A percentile compares a stretch with the other conserved stretches of the same genome.
These are phyloP conservation scores for Paracoccidioides lutzii DNA, from an alignment of 2,329 filamentous ascomycete genomes.

Conservation along the genomic window DNA sequence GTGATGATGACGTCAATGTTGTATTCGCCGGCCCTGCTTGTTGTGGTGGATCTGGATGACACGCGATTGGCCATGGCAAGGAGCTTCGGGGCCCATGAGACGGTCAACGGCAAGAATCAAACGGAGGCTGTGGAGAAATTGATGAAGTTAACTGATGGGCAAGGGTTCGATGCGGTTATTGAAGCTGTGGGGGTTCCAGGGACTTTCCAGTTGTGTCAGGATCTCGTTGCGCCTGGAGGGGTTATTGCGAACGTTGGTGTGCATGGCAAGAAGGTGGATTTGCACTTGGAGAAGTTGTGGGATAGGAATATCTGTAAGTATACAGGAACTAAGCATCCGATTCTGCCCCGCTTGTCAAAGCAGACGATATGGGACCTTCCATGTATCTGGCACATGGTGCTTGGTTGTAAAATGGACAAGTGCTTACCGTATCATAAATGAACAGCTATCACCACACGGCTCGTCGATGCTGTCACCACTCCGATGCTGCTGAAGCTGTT, in stretches of 20 bases:
- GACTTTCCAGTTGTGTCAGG: conserved; percentile 43
- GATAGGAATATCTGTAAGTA: conserved; percentile 40
- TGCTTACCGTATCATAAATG: neutral
- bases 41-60: conserved; percentile 41
- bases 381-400: neutral
- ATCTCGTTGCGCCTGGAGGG: conserved; percentile 41
- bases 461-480: conserved; percentile 38
- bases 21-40: conserved; percentile 40
- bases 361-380: neutral
- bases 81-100: conserved; percentile 37
- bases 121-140: conserved; percentile 28
- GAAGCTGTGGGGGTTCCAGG: conserved; percentile 44
- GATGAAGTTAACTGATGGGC: conserved; percentile 35
- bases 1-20: conserved; percentile 42
- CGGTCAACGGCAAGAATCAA: conserved; percentile 27
- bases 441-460: conserved; percentile 34
- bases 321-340: neutral
- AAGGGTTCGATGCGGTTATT: conserved; percentile 45
- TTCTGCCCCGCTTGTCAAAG: neutral
- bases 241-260: conserved; percentile 47
- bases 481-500: conserved; percentile 39
- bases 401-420: no score
- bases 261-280: conserved; percentile 40
- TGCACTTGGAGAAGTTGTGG: conserved; percentile 45
- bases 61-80: conserved; percentile 37